Evolutionary conservation across 345 rosid species (phyloP), one percentile per base, ranked within the genome.

Genomic region (Stellera chamaejasme): DNA sequence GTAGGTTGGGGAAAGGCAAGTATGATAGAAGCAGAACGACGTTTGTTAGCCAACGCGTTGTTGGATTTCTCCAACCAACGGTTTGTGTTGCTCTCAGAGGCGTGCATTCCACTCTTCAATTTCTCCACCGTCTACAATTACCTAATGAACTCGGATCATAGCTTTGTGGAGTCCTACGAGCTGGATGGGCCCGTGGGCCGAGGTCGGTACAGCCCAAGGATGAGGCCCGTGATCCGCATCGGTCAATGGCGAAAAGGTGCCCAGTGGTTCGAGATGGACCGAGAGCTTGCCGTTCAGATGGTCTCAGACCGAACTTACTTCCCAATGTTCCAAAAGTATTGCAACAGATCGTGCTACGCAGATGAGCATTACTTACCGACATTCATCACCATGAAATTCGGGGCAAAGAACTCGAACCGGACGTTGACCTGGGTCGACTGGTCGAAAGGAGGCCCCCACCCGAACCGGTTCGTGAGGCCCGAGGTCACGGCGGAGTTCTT

Each of bases 301-400:
- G 84, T 91, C 16, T 82, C 92, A 0, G 98, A 91, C 49, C 62
- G 28, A 15, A 69, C 10, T 9, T 88, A 85, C 42, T 85, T 83
- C 56, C 80, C 80, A 13, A 36, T 75, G 14, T 88, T 91, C 68
- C 73, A 78, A 11, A 65, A 78, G 44, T 25, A 70, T 44, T 91
- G 98, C 69, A 66, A 52, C 8, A 70, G 78, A 3, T 14, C 60
- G 0, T 91, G 98, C 54, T 85, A 88, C 43, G 67, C 88, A 0
- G 98, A 91, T 25, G 96, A 91, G 45, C 96, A 91, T 55, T 91
- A 85, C 57, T 36, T 91, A 25, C 92, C 98, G 0, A 91, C 98
- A 7, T 71, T 85, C 10, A 79, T 83, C 23, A 62, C 53, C 39
- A 74, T 68, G 45, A 71, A 72, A 27, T 55, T 69, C 15, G 64